A percentile compares a stretch with the other conserved stretches of the same genome.
phyloP scores from a whole-genome alignment of 345 rosid species.

The Eucalyptus erythrocorys region DNA sequence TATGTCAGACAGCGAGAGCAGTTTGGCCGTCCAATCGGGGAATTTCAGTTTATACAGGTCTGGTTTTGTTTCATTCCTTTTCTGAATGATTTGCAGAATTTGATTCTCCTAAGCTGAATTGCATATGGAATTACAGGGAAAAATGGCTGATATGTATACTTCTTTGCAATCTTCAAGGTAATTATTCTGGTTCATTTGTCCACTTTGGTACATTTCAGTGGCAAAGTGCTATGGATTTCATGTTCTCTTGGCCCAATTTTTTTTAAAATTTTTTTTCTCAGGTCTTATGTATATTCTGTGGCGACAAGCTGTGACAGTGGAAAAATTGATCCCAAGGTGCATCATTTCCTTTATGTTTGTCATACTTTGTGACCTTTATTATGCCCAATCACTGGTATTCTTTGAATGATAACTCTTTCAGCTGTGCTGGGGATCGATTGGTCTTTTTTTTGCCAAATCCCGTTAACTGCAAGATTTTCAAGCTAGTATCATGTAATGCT shows the following conservation, averaged over 20 bases:
- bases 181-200: neutral
- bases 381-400: neutral
- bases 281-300: constrained; percentile 81
- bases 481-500: neutral
- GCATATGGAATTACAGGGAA: constrained; percentile 48
- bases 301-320: constrained; percentile 83
- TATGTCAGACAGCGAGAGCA: constrained; percentile 74
- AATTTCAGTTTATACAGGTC: constrained; percentile 94
- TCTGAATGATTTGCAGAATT: neutral
- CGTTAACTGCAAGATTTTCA: neutral
- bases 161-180: constrained; percentile 87
- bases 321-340: constrained; percentile 66
- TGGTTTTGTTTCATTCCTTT: neutral
- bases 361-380: neutral
- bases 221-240: neutral
- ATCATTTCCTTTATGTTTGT: neutral
- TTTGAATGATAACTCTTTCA: neutral
- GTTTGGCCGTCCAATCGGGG: constrained; percentile 88
- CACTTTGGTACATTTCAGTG: neutral
- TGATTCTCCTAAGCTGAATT: neutral
- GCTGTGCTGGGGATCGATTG: neutral
- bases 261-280: constrained; percentile 11
- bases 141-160: constrained; percentile 91
- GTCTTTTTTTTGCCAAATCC: neutral
- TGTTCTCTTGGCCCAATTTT: neutral